phyloP scores from a whole-genome alignment of 2,329 filamentous ascomycete genomes.

The Nakataea oryzae region DNA sequence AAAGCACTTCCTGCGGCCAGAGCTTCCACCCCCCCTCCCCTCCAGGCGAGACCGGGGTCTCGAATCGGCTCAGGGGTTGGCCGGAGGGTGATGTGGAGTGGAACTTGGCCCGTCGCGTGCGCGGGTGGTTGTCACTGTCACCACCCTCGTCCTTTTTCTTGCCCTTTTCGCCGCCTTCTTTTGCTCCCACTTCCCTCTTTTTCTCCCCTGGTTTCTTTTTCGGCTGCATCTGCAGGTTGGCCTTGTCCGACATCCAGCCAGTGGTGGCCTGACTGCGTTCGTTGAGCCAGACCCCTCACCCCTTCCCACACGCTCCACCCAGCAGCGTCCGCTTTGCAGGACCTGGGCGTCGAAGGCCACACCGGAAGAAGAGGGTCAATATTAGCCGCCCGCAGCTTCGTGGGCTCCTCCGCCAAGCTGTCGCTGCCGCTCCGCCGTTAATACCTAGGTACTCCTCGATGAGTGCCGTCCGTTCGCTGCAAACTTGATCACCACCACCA shows the following conservation, averaged over 20 bases:
- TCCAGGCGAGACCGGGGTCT: not conserved
- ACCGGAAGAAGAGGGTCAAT: not conserved
- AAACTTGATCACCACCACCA: not conserved
- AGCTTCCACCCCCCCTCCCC: not conserved
- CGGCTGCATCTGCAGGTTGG: not conserved
- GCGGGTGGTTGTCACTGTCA: not conserved
- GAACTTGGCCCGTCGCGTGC: not conserved
- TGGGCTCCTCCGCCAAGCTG: not conserved
- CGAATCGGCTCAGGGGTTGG: not conserved
- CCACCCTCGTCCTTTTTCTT: not conserved
- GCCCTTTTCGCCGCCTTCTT: not conserved
- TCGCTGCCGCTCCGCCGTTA: not conserved
- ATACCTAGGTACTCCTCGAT: conserved; percentile 2
- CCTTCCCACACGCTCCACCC: no score
- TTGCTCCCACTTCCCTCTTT: not conserved
- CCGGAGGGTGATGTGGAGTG: not conserved
- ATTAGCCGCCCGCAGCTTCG: not conserved
- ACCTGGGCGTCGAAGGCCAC: no score
- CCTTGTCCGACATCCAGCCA: not conserved
- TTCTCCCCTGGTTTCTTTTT: not conserved
- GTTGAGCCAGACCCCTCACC: not conserved
- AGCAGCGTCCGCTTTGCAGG: no score
- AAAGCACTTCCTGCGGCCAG: no score
- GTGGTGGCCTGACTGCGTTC: not conserved
- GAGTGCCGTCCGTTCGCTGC: conserved; percentile 5